A percentile compares a stretch with the other conserved stretches of the same genome.
Conservation (phyloP, 352 stramenopile genomes). For the Phytophthora cactorum region DNA sequence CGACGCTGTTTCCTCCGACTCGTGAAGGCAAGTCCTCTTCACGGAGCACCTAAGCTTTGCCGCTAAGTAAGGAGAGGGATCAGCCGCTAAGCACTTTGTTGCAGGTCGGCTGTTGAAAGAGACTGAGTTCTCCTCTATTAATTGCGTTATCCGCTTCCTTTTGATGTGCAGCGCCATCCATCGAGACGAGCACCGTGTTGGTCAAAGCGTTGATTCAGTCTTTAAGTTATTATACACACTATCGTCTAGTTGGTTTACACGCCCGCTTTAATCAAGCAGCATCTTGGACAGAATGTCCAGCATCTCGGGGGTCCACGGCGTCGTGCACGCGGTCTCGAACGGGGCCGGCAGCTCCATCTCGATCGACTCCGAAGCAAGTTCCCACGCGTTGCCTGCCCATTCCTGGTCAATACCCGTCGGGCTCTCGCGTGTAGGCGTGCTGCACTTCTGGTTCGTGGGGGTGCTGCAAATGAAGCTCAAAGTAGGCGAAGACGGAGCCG, state of each 20-base stretch:
- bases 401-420: constrained; percentile 42
- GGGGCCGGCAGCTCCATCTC: constrained; percentile 28
- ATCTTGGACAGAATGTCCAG: constrained; percentile 46
- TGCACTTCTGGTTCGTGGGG: constrained; percentile 29
- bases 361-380: constrained; percentile 19
- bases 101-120: too few species aligned
- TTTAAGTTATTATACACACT: constrained; percentile 41
- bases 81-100: too few species aligned
- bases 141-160: too few species aligned
- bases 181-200: constrained; percentile 1
- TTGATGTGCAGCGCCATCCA: neutral
- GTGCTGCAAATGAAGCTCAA: constrained; percentile 30
- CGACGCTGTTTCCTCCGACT: constrained; percentile 2
- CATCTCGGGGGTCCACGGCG: constrained; percentile 49
- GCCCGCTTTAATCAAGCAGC: constrained; percentile 36
- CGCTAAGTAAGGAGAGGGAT: too few species aligned
- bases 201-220: constrained; percentile 16
- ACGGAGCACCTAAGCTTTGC: neutral
- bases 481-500: constrained; percentile 10
- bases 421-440: constrained; percentile 28
- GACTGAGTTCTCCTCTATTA: too few species aligned
- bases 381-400: constrained; percentile 30
- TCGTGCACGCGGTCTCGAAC: constrained; percentile 36
- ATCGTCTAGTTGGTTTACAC: constrained; percentile 21
- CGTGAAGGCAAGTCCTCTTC: neutral